phyloP scores from a whole-genome alignment of 73 alveolate species.

The Diophrys appendiculata region DNA sequence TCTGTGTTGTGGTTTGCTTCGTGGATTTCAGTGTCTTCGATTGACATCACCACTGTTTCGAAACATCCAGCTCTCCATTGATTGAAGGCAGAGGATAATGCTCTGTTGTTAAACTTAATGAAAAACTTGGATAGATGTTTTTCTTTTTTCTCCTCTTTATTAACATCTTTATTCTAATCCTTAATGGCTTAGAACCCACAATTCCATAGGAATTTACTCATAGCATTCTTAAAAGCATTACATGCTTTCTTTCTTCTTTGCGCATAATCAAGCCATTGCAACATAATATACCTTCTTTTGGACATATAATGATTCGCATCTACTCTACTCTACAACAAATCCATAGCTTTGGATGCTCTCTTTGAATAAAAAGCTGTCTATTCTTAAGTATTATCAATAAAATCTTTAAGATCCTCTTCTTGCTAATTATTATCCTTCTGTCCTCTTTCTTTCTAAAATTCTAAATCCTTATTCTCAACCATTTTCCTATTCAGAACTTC shows the following conservation, averaged over 20 bases:
- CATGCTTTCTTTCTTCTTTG: slow-evolving; percentile 18
- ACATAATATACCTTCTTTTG: slow-evolving; percentile 35
- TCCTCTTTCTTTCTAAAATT: neutral
- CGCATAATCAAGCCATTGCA: slow-evolving; percentile 29
- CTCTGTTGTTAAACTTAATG: slow-evolving; percentile 35
- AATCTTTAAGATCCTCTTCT: neutral
- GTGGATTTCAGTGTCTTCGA: neutral
- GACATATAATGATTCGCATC: slow-evolving; percentile 4
- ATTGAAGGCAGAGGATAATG: slow-evolving; percentile 29
- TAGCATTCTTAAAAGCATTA: slow-evolving; percentile 24
- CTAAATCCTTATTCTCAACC: slow-evolving; percentile 7
- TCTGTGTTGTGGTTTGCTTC: neutral
- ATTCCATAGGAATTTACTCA: slow-evolving; percentile 23
- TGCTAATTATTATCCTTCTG: slow-evolving; percentile 14
- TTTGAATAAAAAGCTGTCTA: neutral
- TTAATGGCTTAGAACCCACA: slow-evolving; percentile 26
- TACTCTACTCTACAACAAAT: neutral
- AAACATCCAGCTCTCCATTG: slow-evolving; percentile 24
- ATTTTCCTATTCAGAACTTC: slow-evolving; percentile 19
- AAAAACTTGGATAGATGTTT: slow-evolving; percentile 14
- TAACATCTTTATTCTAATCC: slow-evolving; percentile 9
- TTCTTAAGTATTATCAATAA: neutral
- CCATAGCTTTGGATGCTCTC: neutral
- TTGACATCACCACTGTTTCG: neutral
- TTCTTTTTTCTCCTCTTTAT: slow-evolving; percentile 2